Conservation (phyloP, 192 early-diverging fungal genomes). For the Coemansia sp. region DNA sequence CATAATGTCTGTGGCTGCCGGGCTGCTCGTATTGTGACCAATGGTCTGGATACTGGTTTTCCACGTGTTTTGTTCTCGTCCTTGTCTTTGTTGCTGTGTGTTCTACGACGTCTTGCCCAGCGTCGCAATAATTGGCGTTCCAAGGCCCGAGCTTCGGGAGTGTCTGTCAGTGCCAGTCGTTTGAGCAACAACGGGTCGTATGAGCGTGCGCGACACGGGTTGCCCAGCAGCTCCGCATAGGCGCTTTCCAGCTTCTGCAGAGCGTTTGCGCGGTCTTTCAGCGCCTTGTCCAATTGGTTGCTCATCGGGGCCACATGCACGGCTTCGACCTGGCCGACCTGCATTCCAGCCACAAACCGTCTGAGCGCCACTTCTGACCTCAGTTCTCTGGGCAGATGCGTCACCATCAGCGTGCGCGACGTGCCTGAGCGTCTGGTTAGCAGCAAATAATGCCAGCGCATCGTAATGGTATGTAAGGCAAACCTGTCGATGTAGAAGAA, state of each 20-base stretch:
- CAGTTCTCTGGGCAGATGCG: slow-evolving; percentile 63
- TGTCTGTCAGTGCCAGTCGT: slow-evolving; percentile 30
- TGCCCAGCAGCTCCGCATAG: slow-evolving; percentile 63
- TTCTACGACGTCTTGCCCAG: slow-evolving; percentile 17
- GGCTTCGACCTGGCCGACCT: slow-evolving; percentile 62
- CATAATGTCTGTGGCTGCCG: neutral
- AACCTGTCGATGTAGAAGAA: slow-evolving; percentile 55
- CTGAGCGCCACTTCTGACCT: slow-evolving; percentile 55
- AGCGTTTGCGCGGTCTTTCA: slow-evolving; percentile 37
- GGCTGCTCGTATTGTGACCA: neutral
- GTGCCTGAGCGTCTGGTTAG: slow-evolving; percentile 45
- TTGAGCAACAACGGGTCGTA: slow-evolving; percentile 62
- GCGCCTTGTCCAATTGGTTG: slow-evolving; percentile 55
- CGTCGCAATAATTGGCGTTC: slow-evolving; percentile 34
- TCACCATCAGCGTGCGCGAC: slow-evolving; percentile 69
- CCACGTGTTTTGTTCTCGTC: neutral
- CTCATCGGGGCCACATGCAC: slow-evolving; percentile 63
- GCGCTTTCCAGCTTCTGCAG: slow-evolving; percentile 59
- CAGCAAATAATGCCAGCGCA: slow-evolving; percentile 57
- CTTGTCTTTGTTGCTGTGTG: neutral
- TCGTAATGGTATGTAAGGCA: slow-evolving; percentile 45
- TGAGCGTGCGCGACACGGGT: slow-evolving; percentile 63
- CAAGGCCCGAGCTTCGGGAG: slow-evolving; percentile 27
- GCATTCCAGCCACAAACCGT: slow-evolving; percentile 62
- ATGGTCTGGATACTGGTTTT: slow-evolving; percentile 10